Base-by-base conservation (phyloP, 1,139 yeast genomes). In the Zygosaccharomyces sapae region DNA sequence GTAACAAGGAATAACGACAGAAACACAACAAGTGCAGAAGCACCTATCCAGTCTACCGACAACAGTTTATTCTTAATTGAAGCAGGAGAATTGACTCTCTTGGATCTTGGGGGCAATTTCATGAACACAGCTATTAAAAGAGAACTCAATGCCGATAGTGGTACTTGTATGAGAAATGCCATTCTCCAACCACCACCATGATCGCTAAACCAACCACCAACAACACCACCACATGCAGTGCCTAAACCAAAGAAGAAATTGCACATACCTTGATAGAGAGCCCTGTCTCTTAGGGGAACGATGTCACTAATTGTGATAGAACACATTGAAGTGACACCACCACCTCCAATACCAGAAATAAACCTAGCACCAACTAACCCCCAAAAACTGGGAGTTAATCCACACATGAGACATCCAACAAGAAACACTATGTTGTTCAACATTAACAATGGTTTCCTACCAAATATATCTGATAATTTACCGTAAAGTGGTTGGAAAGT, bases 401-500 rank as follows among this genome's bases (percentile, higher is more conserved):
- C 83, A 59, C 83, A 79, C 42, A 78, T 66, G 27, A 74, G 55
- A 57, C 83, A 78, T 7, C 86, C 87, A 16, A 77, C 29, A 0
- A 76, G 76, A 55, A 81, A 81, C 33, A 70, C 58, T 3, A 66
- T 46, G 49, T 77, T 76, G 56, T 81, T 76, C 37, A 76, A 64
- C 5, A 80, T 55, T 37, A 81, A 66, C 49, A 78, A 64, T 5
- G 70, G 63, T 61, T 79, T 84, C 57, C 96, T 75, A 16, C 96
- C 96, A 64, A 83, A 87, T 38, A 88, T 86, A 58, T 88, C 96
- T 3, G 94, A 83, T 29, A 89, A 67, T 61, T 87, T 88, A 20
- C 96, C 96, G 56, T 83, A 87, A 20, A 89, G 67, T 1, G 96
- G 96, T 66, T 81, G 86, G 56, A 80, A 77, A 2, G 83, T 80